phyloP scores from a whole-genome alignment of 1,139 yeast genomes.

The Meyerozyma elateridarum region DNA sequence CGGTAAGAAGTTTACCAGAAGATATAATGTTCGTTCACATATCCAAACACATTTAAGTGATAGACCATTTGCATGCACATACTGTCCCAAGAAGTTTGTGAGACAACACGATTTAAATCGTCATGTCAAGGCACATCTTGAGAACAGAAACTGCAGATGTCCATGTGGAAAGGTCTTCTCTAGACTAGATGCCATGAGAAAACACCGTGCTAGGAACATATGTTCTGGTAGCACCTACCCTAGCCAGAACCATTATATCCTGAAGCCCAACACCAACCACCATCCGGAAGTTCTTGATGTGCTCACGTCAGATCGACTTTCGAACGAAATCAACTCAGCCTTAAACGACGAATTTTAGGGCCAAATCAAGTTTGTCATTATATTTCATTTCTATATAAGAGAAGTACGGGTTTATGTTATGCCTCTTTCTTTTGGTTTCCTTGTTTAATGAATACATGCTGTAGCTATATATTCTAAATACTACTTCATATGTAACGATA shows the following conservation, averaged over 20 bases:
- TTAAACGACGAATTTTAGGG: constrained; percentile 1
- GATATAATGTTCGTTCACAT: constrained; percentile 94
- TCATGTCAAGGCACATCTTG: constrained; percentile 84
- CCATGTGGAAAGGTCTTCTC: constrained; percentile 92
- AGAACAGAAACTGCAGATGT: constrained; percentile 65
- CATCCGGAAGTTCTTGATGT: constrained; percentile 11
- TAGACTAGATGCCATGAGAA: constrained; percentile 79
- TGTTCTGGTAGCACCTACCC: constrained; percentile 63
- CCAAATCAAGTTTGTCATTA: neutral
- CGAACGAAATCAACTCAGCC: constrained; percentile 2
- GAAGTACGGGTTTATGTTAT: no score
- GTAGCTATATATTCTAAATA: no score
- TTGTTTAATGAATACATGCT: no score
- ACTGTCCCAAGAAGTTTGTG: constrained; percentile 70
- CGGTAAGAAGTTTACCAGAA: constrained; percentile 77
- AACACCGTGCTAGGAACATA: constrained; percentile 75
- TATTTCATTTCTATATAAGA: constrained; percentile 3
- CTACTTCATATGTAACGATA: no score
- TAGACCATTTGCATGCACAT: constrained; percentile 67
- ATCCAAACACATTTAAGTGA: constrained; percentile 96
- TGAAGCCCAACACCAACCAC: constrained; percentile 22
- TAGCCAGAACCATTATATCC: constrained; percentile 18
- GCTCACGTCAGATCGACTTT: constrained; percentile 11
- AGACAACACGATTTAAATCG: constrained; percentile 91
- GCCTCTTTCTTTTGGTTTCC: no score